Base-by-base conservation (phyloP, 2,329 filamentous ascomycete genomes). In the Diaporthe caulivora region DNA sequence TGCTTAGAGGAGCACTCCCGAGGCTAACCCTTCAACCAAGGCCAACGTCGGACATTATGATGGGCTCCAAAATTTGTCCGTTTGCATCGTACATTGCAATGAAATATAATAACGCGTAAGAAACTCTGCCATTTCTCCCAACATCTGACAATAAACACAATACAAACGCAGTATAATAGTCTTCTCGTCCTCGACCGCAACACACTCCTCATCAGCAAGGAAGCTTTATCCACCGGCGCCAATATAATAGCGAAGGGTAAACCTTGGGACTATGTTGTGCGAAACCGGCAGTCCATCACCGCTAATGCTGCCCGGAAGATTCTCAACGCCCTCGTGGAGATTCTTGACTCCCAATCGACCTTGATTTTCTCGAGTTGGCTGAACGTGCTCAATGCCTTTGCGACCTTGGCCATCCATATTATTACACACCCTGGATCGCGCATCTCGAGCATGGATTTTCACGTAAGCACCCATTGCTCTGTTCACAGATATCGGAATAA, bases 171-270 rank as follows among this genome's bases (percentile, higher is more conserved):
- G 18, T 26, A 2, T 44, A 9, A 21, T 6, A 60, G 57, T 21
- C 57, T 60, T 7, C 34, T 60, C 8, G 24, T 60, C 3, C 37
- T 60, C 18, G 13, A 13, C 13, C 57, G 57, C n/a, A 44, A 60
- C 17, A 44, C n/a, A 21, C 57, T 44, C 10, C 57, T 60, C 4
- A 60, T 60, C 37, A 60, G 57, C 57, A 44, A 60, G 34, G 57
- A 60, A n/a, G 57, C 57, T 1, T 26, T 37, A 24, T 26, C 57
- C n/a, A 26, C 15, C n/a, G 57, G 11, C 24, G 57, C 57, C n/a
- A 42, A 44, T 11, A 44, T 44, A 3, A 60, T 60, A 42, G 37
- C n/a, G 1, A 60, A 44, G 29, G 57, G 24, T 2, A 60, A 60
- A 42, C 57, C 57, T 10, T 60, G 57, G 57, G 13, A 26, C 37